A percentile compares a stretch with the other conserved stretches of the same genome.
Evolutionary conservation across 345 rosid species (phyloP).

Genomic region (Dovyalis caffra): DNA sequence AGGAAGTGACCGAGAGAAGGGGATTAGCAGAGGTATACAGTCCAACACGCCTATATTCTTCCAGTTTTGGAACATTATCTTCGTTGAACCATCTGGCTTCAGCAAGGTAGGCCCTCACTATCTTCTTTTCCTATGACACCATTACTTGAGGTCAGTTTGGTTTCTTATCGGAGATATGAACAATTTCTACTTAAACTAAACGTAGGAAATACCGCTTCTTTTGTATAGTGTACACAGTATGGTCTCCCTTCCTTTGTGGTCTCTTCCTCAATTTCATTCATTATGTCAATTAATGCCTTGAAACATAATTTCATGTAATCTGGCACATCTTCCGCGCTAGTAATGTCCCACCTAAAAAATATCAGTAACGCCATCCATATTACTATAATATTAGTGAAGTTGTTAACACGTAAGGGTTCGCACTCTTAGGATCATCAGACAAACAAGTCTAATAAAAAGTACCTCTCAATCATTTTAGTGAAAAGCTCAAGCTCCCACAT

Average conservation of each 20-base stretch:
- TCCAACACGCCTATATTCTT: conserved; percentile 1
- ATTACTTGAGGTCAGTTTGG: not conserved
- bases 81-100: conserved; percentile 11
- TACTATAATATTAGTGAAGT: no score
- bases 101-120: not conserved
- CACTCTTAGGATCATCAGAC: no score
- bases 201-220: not conserved
- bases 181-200: no score
- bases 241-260: not conserved
- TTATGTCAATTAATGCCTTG: not conserved
- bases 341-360: conserved; percentile 16
- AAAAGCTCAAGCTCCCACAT: conserved; percentile 34
- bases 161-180: not conserved
- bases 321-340: not conserved
- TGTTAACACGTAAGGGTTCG: no score
- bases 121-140: not conserved
- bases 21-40: not conserved
- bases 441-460: no score
- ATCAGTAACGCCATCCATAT: no score
- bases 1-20: not conserved
- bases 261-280: not conserved
- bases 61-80: conserved; percentile 10
- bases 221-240: not conserved
- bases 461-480: conserved; percentile 25
- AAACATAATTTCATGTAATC: conserved; percentile 7